These are phyloP conservation scores for Pterula multifida DNA, from an alignment of 1,284 basidiomycete genomes.

Conservation along the genomic window DNA sequence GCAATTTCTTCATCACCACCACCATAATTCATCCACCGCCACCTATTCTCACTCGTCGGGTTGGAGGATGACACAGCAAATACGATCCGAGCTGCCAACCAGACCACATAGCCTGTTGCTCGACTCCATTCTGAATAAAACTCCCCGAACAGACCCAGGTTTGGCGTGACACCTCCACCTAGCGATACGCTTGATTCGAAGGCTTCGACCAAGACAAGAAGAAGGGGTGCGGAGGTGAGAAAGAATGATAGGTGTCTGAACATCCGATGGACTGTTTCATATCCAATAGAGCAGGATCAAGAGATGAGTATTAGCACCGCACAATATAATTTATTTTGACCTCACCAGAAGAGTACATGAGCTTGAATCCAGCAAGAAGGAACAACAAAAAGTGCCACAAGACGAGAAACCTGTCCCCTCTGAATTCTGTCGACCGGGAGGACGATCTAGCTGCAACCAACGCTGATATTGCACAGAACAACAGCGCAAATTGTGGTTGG, in stretches of 20 bases:
- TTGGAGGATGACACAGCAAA: not conserved
- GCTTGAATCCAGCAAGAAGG: not conserved
- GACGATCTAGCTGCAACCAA: not conserved
- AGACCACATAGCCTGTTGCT: not conserved
- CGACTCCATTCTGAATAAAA: not conserved
- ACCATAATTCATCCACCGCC: not conserved
- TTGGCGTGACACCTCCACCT: not conserved
- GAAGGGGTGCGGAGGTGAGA: not conserved
- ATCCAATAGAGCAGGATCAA: too few relatives aligned
- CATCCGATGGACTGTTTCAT: not conserved
- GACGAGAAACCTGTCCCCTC: not conserved
- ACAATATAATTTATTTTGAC: too few relatives aligned
- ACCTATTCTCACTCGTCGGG: not conserved
- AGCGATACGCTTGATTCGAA: not conserved
- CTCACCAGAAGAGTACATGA: not conserved
- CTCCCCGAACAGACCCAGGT: not conserved
- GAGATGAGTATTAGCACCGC: too few relatives aligned
- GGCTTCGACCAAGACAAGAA: not conserved
- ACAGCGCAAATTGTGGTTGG: not conserved
- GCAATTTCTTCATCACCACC: not conserved
- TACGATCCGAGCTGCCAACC: not conserved
- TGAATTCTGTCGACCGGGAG: not conserved
- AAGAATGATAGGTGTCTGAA: not conserved
- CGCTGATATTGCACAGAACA: not conserved
- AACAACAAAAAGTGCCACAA: not conserved